Conservation (phyloP, 441 rosid genomes). For the Arabidopsis hybrid region DNA sequence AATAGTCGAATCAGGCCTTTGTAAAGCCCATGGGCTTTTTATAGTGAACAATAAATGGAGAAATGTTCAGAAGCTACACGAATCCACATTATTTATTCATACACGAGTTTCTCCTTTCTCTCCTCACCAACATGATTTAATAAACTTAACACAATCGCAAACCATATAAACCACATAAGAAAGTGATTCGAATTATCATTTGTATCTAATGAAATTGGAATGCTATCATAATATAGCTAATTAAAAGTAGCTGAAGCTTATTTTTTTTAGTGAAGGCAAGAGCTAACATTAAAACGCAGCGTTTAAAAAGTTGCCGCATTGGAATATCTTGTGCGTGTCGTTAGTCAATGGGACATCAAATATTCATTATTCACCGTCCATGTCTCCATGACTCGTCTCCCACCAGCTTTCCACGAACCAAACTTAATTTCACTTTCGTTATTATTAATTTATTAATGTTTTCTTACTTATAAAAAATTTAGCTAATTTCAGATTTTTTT, state of each 20-base stretch:
- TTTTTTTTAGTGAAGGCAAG: no score
- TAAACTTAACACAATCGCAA: no score
- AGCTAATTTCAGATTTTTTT: background rate
- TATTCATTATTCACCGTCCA: slow-evolving; percentile 16
- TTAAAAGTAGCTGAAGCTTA: no score
- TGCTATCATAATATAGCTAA: no score
- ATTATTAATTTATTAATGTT: background rate
- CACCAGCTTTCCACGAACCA: slow-evolving; percentile 23
- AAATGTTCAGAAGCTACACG: no score
- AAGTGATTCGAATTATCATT: no score
- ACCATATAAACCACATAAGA: no score
- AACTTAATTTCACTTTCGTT: slow-evolving; percentile 16
- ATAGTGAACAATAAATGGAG: background rate
- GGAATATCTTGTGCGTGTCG: slow-evolving; percentile 6
- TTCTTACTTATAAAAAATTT: background rate
- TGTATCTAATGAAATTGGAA: no score
- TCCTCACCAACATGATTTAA: no score
- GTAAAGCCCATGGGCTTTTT: background rate
- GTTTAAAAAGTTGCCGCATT: slow-evolving; percentile 24
- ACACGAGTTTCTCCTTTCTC: no score
- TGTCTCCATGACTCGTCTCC: no score
- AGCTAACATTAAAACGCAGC: slow-evolving; percentile 20
- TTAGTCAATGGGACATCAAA: slow-evolving; percentile 9
- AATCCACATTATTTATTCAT: no score
- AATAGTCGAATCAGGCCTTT: background rate